Evolutionary conservation across 306 rosid species (phyloP).

Genomic region (Carpinus viminea): DNA sequence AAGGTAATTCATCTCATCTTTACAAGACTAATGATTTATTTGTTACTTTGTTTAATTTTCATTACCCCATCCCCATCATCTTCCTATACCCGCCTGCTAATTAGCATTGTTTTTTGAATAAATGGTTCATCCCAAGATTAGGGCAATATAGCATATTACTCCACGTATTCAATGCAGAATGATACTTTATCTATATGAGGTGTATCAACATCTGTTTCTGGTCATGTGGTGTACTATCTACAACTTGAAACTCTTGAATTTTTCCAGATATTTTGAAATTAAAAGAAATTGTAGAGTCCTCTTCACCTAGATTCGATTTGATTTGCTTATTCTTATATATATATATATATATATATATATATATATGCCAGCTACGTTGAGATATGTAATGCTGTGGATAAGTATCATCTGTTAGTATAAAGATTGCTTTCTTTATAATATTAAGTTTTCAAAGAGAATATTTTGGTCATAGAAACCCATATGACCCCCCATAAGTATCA

Average conservation of each 20-base stretch:
- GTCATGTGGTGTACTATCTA: neutral
- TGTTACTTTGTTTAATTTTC: neutral
- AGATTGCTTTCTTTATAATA: neutral
- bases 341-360: neutral
- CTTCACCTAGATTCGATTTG: neutral
- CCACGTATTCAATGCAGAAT: neutral
- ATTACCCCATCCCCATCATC: too few species aligned
- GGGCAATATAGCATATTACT: neutral
- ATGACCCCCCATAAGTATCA: too few species aligned
- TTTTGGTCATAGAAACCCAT: too few species aligned
- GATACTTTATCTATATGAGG: neutral
- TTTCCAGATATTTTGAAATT: neutral
- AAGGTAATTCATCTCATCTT: slow-evolving; percentile 51
- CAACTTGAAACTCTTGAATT: neutral
- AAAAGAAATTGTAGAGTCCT: neutral
- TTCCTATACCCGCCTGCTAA: too few species aligned
- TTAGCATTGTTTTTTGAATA: too few species aligned
- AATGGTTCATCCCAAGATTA: neutral
- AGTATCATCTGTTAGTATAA: neutral
- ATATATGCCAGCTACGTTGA: neutral
- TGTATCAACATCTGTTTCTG: neutral
- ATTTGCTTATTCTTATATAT: neutral
- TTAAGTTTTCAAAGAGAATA: too few species aligned
- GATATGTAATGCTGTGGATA: neutral
- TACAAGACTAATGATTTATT: neutral